Evolutionary conservation across 768 basidiomycete species (phyloP).

Genomic region (Suillus sp.): DNA sequence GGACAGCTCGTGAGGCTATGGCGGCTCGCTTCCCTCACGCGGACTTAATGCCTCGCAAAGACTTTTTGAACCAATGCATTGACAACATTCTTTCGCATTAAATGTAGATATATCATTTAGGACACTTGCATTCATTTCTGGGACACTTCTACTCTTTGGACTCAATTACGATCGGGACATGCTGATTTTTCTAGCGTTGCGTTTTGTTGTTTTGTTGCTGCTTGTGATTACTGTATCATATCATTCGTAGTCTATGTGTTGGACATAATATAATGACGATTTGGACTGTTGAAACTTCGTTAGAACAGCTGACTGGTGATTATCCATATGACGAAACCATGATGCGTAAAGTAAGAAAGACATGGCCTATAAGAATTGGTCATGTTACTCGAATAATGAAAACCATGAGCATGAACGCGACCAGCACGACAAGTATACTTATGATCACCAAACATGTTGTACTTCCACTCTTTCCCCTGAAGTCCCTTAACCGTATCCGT

Average conservation of each 20-base stretch:
- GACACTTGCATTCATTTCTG: constrained; percentile 7
- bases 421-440: constrained; percentile 62
- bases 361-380: constrained; percentile 11
- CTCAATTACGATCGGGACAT: not conserved
- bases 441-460: constrained; percentile 75
- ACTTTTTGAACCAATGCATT: constrained; percentile 69
- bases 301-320: constrained; percentile 11
- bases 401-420: constrained; percentile 74
- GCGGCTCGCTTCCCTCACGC: constrained; percentile 67
- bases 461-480: constrained; percentile 61
- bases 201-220: not conserved
- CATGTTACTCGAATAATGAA: constrained; percentile 68
- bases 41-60: constrained; percentile 54
- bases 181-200: not conserved
- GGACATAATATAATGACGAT: constrained; percentile 17
- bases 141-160: constrained; percentile 13
- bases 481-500: constrained; percentile 58
- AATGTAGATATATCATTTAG: not conserved
- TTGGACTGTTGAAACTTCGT: constrained; percentile 18
- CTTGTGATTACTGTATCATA: constrained; percentile 4
- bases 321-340: not conserved
- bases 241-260: constrained; percentile 12
- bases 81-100: constrained; percentile 63
- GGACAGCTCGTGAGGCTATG: constrained; percentile 66
- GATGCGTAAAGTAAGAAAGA: constrained; percentile 13